Percentiles rank a stretch among this genome's conserved stretches.
Conservation (phyloP, 164 flowering plant genomes). For the Nelumbo lutea region DNA sequence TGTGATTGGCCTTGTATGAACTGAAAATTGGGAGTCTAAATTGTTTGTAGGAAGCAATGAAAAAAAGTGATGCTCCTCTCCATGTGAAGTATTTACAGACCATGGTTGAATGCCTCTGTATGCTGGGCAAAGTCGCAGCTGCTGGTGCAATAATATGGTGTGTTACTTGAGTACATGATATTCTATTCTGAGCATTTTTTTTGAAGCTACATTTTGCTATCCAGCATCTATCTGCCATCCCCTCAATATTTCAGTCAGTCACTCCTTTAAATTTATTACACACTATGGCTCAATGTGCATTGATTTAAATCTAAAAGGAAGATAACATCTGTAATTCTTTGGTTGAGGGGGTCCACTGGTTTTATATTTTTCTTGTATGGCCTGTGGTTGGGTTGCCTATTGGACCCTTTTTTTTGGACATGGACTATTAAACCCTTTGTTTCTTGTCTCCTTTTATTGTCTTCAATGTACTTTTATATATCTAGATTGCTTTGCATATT, state of each 20-base stretch:
- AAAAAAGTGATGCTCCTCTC: constrained; percentile 82
- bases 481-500: too few relatives aligned
- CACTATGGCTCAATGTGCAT: too few relatives aligned
- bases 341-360: too few relatives aligned
- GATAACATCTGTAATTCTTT: too few relatives aligned
- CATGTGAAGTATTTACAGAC: constrained; percentile 94
- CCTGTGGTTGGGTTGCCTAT: too few relatives aligned
- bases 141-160: constrained; percentile 98
- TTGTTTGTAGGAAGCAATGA: constrained; percentile 65
- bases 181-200: not conserved
- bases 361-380: too few relatives aligned
- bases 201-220: not conserved
- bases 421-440: too few relatives aligned
- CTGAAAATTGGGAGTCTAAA: not conserved
- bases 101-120: constrained; percentile 91
- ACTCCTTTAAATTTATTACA: too few relatives aligned
- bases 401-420: too few relatives aligned
- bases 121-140: constrained; percentile 97
- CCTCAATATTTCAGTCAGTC: not conserved
- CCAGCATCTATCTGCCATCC: not conserved
- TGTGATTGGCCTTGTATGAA: not conserved
- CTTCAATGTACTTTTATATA: too few relatives aligned
- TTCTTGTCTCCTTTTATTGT: too few relatives aligned
- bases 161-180: constrained; percentile 9
- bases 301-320: too few relatives aligned